phyloP scores from a whole-genome alignment of 805 yeast genomes.

The Teunomyces panamensis region DNA sequence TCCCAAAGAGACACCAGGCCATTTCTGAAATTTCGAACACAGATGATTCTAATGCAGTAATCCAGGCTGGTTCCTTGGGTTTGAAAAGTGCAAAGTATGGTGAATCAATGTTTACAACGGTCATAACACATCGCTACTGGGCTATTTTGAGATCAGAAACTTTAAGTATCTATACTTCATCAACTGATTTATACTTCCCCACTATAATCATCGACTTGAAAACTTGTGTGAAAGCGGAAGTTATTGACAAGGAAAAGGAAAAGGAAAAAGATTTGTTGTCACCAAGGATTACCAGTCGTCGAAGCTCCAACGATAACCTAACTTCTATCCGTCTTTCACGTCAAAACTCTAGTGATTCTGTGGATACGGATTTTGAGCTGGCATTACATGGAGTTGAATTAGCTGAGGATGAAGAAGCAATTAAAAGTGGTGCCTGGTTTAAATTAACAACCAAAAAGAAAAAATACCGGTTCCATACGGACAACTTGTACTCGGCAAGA shows the following conservation, averaged over 20 bases:
- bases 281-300: constrained; percentile 5
- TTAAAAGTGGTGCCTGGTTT: constrained; percentile 46
- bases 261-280: constrained; percentile 2
- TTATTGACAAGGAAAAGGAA: constrained; percentile 28
- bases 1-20: constrained; percentile 48
- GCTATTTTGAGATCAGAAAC: constrained; percentile 70
- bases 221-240: constrained; percentile 59
- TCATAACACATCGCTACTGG: constrained; percentile 63
- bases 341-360: constrained; percentile 1
- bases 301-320: neutral
- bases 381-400: neutral
- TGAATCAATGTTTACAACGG: constrained; percentile 31
- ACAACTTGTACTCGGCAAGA: constrained; percentile 67
- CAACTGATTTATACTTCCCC: constrained; percentile 87
- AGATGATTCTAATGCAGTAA: constrained; percentile 23
- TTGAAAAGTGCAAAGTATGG: constrained; percentile 38
- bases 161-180: constrained; percentile 61
- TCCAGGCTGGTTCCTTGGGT: constrained; percentile 39
- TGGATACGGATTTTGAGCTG: neutral
- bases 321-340: neutral
- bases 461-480: constrained; percentile 67
- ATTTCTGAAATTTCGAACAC: constrained; percentile 7
- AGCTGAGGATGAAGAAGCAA: constrained; percentile 18
- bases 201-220: constrained; percentile 68
- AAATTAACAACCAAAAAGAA: constrained; percentile 55